Evolutionary conservation across 2,329 filamentous ascomycete species (phyloP), one percentile per base, ranked within the genome.

Genomic region (Colletotrichum sp.): DNA sequence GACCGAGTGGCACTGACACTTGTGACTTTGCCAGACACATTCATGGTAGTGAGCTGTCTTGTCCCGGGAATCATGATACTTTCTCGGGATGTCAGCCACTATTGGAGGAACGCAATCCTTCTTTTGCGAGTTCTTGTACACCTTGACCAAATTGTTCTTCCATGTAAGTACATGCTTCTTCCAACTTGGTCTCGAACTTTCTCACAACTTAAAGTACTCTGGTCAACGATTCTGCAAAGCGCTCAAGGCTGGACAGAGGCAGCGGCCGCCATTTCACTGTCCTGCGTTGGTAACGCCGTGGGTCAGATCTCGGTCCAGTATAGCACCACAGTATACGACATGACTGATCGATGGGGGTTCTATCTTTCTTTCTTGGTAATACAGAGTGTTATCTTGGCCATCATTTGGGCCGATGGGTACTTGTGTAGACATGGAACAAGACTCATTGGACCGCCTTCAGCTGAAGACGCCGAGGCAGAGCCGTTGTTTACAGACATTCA

Each of bases 101-200:
- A 44, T 44, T 44, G 18, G 39, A 44, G 5, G 9, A n/a, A 44
- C 18, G 39, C 16, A n/a, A n/a, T 6, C 18, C 39, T 44, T 44
- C 39, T n/a, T n/a, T 9, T 44, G 39, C 39, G 39, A 18, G 8
- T 44, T 44, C 5, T n/a, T 4, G 16, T 18, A 44, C 3, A 44
- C 3, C 39, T 44, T 1, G 2, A n/a, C 39, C 39, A 1, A 1
- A n/a, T 44, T n/a, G 18, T n/a, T n/a, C 18, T 6, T 1, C 39
- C 39, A 44, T 18, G 39, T 12, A 44, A 6, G 39, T 44, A n/a
- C 18, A 5, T 18, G 16, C 39, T 1, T n/a, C 39, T n/a, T 44
- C 3, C 39, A 44, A 44, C 5, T 44, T 44, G 39, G 18, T n/a
- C 39, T 10, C 18, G 18, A 44, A 18, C 39, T 6, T 44, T 18